phyloP scores from a whole-genome alignment of 1,284 basidiomycete species.

The Trichosporon asahii region DNA sequence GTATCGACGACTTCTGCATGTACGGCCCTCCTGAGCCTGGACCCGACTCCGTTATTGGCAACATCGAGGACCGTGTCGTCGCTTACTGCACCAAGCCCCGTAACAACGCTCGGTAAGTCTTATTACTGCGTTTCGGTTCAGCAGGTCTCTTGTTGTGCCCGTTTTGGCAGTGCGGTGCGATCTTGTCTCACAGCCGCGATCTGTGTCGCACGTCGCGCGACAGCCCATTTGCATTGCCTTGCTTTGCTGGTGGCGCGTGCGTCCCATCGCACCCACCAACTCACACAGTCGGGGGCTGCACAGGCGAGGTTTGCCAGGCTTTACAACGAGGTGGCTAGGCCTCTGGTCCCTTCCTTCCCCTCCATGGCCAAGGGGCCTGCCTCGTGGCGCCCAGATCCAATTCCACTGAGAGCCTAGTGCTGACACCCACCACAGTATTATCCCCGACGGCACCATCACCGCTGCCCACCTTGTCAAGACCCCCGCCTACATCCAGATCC shows the following conservation, averaged over 20 bases:
- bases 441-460: conserved; percentile 49
- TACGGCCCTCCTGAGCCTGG: conserved; percentile 43
- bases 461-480: conserved; percentile 41
- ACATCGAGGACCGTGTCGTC: conserved; percentile 46
- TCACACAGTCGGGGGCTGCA: not conserved
- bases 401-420: not conserved
- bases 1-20: conserved; percentile 51
- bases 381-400: not conserved
- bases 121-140: not conserved
- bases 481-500: conserved; percentile 53
- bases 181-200: not conserved
- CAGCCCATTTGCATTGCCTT: not conserved
- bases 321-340: not conserved
- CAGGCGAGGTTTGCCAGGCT: not conserved
- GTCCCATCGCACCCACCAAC: not conserved
- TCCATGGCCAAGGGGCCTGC: not conserved
- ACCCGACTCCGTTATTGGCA: conserved; percentile 45
- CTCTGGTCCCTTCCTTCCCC: not conserved
- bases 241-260: not conserved
- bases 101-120: conserved; percentile 37
- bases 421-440: conserved; percentile 33
- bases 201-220: not conserved
- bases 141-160: not conserved
- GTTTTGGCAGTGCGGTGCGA: not conserved
- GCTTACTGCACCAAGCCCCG: conserved; percentile 47